These are phyloP conservation scores for Moniliella sp. DNA, from an alignment of 1,284 basidiomycete genomes.

Conservation along the genomic window DNA sequence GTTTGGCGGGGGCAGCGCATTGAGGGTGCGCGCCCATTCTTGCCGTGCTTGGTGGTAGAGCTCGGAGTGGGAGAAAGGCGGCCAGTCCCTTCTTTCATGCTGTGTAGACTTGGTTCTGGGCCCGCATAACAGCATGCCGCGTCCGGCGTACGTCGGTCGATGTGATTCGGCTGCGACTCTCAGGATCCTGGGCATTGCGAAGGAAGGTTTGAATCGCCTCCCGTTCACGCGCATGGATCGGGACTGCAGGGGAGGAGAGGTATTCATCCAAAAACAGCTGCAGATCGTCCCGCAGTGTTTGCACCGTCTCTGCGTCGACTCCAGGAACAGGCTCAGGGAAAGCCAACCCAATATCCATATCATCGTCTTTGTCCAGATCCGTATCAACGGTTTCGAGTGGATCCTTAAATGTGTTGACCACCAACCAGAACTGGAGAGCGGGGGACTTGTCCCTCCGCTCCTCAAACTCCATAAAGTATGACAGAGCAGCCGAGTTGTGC, in stretches of 20 bases:
- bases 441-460: conserved; percentile 62
- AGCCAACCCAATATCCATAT: conserved; percentile 36
- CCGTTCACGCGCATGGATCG: conserved; percentile 38
- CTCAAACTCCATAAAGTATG: conserved; percentile 94
- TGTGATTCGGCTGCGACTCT: no score
- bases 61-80: conserved; percentile 62
- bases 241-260: conserved; percentile 44
- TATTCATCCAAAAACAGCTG: conserved; percentile 65
- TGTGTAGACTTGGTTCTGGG: conserved; percentile 62
- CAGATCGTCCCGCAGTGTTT: conserved; percentile 55
- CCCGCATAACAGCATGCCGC: conserved; percentile 54
- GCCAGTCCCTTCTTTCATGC: conserved; percentile 68
- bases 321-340: no score
- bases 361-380: conserved; percentile 3
- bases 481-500: conserved; percentile 63
- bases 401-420: conserved; percentile 91
- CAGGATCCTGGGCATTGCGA: no score
- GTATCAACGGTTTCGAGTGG: conserved; percentile 46
- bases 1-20: no score
- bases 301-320: no score
- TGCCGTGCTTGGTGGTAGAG: conserved; percentile 68
- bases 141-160: conserved; percentile 9
- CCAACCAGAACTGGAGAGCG: conserved; percentile 86
- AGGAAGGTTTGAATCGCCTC: no score
- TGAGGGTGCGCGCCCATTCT: no score